phyloP scores from a whole-genome alignment of 306 rosid species.

The Vicia villosa region DNA sequence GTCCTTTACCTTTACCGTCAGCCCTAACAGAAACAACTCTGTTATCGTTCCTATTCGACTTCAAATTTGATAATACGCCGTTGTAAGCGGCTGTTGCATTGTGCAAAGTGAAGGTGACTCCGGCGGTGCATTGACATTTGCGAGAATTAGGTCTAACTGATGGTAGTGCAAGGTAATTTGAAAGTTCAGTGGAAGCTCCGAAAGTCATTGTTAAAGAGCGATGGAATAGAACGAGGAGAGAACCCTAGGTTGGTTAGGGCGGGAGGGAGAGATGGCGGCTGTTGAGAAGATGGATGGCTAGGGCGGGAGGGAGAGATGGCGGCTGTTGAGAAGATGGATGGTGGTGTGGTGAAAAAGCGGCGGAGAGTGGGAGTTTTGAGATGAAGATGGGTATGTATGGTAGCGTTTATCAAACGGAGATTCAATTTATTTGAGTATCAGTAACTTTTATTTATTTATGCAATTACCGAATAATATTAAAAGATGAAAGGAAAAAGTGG shows the following conservation, averaged over 20 bases:
- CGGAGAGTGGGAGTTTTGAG: no score
- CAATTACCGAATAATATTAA: no score
- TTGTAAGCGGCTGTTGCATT: not conserved
- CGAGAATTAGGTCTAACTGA: constrained; percentile 25
- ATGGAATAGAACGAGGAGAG: not conserved
- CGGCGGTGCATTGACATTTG: constrained; percentile 5
- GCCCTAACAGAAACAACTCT: constrained; percentile 20
- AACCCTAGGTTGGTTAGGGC: not conserved
- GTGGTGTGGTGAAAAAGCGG: no score
- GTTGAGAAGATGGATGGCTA: not conserved
- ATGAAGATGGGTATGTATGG: no score
- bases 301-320: no score
- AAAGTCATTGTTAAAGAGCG: constrained; percentile 22
- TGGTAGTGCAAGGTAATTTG: constrained; percentile 25
- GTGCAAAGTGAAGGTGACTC: not conserved
- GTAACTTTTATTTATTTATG: no score
- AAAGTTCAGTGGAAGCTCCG: constrained; percentile 30
- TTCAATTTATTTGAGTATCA: no score
- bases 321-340: no score
- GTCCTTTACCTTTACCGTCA: constrained; percentile 38
- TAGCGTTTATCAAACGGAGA: no score
- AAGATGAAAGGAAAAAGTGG: no score
- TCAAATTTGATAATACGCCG: constrained; percentile 33
- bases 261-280: not conserved
- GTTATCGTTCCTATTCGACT: constrained; percentile 13